These are phyloP conservation scores for Platanthera zijinensis DNA, from an alignment of 106 monocot genomes.

Conservation along the genomic window DNA sequence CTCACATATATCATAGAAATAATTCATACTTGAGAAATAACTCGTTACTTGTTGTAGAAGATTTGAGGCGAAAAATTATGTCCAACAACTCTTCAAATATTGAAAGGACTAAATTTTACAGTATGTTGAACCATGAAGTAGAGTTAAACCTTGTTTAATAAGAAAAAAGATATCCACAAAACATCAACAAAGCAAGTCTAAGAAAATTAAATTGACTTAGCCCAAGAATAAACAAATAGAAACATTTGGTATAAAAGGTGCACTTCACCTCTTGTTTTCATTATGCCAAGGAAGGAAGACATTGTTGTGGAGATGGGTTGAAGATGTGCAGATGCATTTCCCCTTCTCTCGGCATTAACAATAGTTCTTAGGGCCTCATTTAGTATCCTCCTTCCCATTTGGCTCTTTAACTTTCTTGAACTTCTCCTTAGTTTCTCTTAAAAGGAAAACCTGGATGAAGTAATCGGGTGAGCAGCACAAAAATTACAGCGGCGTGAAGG, in stretches of 20 bases:
- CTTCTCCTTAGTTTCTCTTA: neutral
- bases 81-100: too few relatives aligned
- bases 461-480: neutral
- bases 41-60: too few relatives aligned
- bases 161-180: neutral
- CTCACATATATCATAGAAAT: too few relatives aligned
- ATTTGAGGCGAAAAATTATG: too few relatives aligned
- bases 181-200: neutral
- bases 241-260: neutral
- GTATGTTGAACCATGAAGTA: neutral
- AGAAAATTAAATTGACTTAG: neutral
- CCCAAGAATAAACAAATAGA: neutral
- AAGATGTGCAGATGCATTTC: constrained; percentile 44
- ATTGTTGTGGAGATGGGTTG: constrained; percentile 61
- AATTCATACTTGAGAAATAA: too few relatives aligned
- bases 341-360: constrained; percentile 67
- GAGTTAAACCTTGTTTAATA: neutral
- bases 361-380: constrained; percentile 70
- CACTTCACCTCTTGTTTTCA: constrained; percentile 47
- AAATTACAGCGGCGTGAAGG: neutral
- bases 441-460: neutral
- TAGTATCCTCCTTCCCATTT: constrained; percentile 69
- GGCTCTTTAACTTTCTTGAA: neutral
- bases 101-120: neutral
- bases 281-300: constrained; percentile 54